These are phyloP conservation scores for Earliella scabrosa DNA, from an alignment of 1,284 basidiomycete species.

Conservation along the genomic window DNA sequence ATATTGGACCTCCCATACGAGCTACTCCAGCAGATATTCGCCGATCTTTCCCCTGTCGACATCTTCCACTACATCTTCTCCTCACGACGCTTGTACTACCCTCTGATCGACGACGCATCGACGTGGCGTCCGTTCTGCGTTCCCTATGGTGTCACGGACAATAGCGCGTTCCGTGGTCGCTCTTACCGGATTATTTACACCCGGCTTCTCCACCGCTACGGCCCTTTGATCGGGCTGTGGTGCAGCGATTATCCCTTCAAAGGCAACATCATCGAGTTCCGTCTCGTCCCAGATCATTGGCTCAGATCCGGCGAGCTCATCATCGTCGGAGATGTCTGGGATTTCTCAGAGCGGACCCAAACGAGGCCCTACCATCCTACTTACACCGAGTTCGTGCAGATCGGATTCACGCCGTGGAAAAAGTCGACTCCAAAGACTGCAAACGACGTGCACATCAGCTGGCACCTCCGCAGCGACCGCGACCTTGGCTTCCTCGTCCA, in stretches of 20 bases:
- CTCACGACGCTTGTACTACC: conserved; percentile 18
- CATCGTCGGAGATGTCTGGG: conserved; percentile 31
- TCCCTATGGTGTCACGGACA: conserved; percentile 19
- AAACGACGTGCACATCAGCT: conserved; percentile 20
- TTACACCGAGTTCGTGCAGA: conserved; percentile 24
- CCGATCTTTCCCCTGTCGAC: conserved; percentile 18
- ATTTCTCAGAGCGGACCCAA: conserved; percentile 1
- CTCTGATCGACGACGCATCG: conserved; percentile 20
- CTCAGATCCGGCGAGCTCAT: conserved; percentile 10
- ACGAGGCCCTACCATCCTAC: conserved; percentile 11
- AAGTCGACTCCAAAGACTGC: conserved; percentile 6
- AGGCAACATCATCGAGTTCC: conserved; percentile 29
- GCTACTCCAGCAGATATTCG: conserved; percentile 20
- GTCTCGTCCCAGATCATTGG: conserved; percentile 17
- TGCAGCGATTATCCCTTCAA: conserved; percentile 29
- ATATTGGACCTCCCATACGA: conserved; percentile 27
- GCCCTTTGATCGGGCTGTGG: conserved; percentile 28
- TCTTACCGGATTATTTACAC: conserved; percentile 26
- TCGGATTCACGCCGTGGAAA: conserved; percentile 18
- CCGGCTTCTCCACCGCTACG: conserved; percentile 26
- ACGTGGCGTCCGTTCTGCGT: conserved; percentile 26
- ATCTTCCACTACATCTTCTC: conserved; percentile 17
- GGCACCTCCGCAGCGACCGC: conserved; percentile 19
- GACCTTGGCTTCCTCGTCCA: conserved; percentile 13
- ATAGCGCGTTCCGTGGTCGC: conserved; percentile 12